Conservation (phyloP, 257 asterid genomes). For the Eucommia ulmoides region DNA sequence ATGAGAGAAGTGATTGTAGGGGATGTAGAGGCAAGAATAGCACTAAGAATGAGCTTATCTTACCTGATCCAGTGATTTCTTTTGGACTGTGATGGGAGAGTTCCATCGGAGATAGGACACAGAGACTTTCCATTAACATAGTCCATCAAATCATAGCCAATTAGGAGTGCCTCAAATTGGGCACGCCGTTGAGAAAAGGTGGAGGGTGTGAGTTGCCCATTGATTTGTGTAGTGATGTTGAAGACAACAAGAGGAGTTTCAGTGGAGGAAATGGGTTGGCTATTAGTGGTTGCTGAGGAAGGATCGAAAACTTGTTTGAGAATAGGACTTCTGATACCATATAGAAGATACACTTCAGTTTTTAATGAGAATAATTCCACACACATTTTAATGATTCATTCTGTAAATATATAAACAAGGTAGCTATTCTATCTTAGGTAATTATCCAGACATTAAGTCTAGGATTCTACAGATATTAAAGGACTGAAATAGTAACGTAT, state of each 20-base stretch:
- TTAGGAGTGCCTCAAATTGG: neutral
- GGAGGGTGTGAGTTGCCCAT: neutral
- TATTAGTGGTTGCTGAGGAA: neutral
- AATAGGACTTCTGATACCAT: neutral
- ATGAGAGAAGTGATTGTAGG: neutral
- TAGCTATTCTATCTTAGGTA: too few species aligned
- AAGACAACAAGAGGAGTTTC: neutral
- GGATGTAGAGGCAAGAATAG: neutral
- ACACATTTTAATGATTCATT: too few species aligned
- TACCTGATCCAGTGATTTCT: neutral
- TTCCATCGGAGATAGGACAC: neutral
- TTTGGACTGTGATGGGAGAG: neutral
- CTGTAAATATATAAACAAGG: too few species aligned
- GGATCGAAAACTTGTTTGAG: neutral
- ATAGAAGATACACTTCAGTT: too few species aligned
- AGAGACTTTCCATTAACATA: neutral
- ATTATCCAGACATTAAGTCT: neutral
- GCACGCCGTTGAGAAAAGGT: neutral
- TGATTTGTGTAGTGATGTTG: neutral
- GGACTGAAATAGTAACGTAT: too few species aligned
- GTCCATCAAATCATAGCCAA: neutral
- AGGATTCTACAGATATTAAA: neutral
- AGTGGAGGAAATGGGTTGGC: neutral
- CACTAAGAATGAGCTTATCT: neutral
- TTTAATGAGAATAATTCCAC: too few species aligned